Evolutionary conservation across 768 basidiomycete species (phyloP).

Genomic region (Strobilomyces echinocephalus): DNA sequence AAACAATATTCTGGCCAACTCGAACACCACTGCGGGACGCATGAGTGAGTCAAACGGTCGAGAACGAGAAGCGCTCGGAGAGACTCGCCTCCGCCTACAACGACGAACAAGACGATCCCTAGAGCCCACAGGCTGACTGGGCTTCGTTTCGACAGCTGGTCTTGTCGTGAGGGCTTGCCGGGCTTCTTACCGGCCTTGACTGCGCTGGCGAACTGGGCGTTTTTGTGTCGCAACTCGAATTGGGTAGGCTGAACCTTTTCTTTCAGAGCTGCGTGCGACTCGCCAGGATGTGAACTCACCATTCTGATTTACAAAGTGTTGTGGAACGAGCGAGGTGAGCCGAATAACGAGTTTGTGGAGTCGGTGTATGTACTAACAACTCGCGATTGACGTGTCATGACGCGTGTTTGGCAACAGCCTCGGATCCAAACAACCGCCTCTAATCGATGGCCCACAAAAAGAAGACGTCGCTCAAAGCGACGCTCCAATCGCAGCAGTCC

Average conservation of each 20-base stretch:
- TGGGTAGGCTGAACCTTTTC: slow-evolving; percentile 56
- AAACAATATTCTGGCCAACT: slow-evolving; percentile 63
- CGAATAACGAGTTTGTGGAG: neutral
- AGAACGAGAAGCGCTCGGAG: neutral
- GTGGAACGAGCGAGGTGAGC: slow-evolving; percentile 29
- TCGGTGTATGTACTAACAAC: neutral
- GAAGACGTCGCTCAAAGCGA: slow-evolving; percentile 55
- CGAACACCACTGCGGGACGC: slow-evolving; percentile 58
- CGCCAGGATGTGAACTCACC: slow-evolving; percentile 22
- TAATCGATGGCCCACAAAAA: slow-evolving; percentile 42
- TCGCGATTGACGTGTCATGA: slow-evolving; percentile 14
- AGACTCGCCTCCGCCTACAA: slow-evolving; percentile 74
- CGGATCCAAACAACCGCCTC: slow-evolving; percentile 28
- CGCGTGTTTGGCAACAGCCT: slow-evolving; percentile 26
- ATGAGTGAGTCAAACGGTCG: slow-evolving; percentile 7
- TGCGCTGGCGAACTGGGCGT: slow-evolving; percentile 73
- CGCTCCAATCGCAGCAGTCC: slow-evolving; percentile 65
- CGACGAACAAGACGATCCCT: slow-evolving; percentile 68
- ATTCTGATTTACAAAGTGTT: slow-evolving; percentile 16
- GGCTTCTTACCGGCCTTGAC: slow-evolving; percentile 74
- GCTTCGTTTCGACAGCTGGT: slow-evolving; percentile 64
- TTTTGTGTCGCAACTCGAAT: slow-evolving; percentile 78
- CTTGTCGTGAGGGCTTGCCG: slow-evolving; percentile 65
- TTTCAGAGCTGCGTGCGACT: neutral
- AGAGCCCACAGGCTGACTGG: slow-evolving; percentile 75